These are phyloP conservation scores for Mortierella sp. DNA, from an alignment of 371 early-diverging fungal species.

Conservation along the genomic window DNA sequence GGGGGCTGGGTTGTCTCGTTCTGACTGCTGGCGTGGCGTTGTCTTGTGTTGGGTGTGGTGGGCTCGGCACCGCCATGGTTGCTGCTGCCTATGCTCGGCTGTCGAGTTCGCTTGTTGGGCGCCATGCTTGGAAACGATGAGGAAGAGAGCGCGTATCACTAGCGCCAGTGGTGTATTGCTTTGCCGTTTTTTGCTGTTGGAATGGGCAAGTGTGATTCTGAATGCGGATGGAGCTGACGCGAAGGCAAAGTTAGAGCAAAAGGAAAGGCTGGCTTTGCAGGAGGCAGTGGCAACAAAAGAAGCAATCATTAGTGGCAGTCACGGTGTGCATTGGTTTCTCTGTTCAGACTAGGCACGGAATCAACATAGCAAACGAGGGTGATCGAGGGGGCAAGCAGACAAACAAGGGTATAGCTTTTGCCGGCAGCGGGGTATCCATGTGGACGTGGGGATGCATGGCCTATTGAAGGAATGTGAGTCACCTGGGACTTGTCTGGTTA, in stretches of 20 bases:
- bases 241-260: neutral
- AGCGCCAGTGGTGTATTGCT: neutral
- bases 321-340: neutral
- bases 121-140: slow-evolving; percentile 8
- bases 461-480: neutral
- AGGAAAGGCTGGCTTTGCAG: neutral
- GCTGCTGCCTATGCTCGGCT: neutral
- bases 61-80: neutral
- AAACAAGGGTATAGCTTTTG: neutral
- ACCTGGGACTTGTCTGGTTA: neutral
- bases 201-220: too few species aligned
- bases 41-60: slow-evolving; percentile 1
- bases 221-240: slow-evolving; percentile 1
- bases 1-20: neutral
- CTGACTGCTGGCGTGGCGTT: slow-evolving; percentile 1
- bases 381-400: neutral
- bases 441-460: neutral
- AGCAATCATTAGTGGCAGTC: neutral
- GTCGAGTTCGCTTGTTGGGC: slow-evolving; percentile 8
- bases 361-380: neutral
- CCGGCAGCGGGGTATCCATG: neutral
- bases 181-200: neutral
- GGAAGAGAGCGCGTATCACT: neutral
- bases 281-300: neutral
- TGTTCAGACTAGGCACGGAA: neutral